These are phyloP conservation scores for Microdochium nivale DNA, from an alignment of 2,329 filamentous ascomycete genomes.

Conservation along the genomic window DNA sequence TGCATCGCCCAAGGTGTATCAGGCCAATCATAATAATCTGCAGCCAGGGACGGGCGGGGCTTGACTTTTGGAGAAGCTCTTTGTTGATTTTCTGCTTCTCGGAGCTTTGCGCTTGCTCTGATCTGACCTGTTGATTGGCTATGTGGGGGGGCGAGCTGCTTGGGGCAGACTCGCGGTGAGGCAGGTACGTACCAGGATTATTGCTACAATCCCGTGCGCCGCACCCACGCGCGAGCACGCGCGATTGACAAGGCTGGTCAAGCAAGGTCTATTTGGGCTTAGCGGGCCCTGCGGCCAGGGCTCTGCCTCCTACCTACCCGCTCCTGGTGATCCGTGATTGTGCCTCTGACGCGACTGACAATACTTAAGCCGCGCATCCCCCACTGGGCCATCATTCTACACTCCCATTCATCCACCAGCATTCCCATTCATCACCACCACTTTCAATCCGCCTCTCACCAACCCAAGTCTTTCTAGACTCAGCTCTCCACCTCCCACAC, in stretches of 20 bases:
- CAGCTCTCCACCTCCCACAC: constrained; percentile 8
- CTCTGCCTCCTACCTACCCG: background rate
- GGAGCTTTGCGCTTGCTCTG: no score
- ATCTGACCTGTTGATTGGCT: background rate
- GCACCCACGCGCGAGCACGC: background rate
- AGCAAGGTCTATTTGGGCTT: background rate
- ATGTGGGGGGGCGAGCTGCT: background rate
- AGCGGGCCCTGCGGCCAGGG: background rate
- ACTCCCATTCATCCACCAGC: background rate
- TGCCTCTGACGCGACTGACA: constrained; percentile 36
- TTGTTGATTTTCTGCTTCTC: background rate
- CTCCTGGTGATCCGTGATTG: constrained; percentile 42
- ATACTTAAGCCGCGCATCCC: constrained; percentile 45
- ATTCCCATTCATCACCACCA: constrained; percentile 21
- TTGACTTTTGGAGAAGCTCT: background rate
- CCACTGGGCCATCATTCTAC: constrained; percentile 21
- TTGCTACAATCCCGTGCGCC: background rate
- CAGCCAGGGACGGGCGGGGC: background rate
- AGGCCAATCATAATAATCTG: background rate
- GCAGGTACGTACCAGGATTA: background rate
- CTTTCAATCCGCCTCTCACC: constrained; percentile 21
- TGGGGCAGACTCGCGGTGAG: background rate
- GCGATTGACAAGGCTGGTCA: background rate
- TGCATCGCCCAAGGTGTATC: background rate
- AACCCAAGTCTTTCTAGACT: constrained; percentile 10